These are phyloP conservation scores for Trichoderma virens DNA, from an alignment of 495 filamentous ascomycete species.

Conservation along the genomic window DNA sequence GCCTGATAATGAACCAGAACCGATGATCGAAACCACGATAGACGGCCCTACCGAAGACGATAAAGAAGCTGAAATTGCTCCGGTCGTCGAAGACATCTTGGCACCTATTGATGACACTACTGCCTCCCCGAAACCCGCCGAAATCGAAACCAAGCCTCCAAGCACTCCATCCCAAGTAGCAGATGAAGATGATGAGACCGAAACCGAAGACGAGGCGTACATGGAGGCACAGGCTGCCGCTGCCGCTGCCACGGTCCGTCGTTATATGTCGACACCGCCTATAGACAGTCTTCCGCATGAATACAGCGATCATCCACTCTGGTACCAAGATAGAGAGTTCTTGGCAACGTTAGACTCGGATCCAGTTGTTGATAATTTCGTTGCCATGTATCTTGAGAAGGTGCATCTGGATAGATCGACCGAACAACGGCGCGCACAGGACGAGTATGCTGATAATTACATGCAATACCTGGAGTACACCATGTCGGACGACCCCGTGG, in stretches of 20 bases:
- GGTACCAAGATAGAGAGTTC: constrained; percentile 33
- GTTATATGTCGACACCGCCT: constrained; percentile 41
- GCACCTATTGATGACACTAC: constrained; percentile 19
- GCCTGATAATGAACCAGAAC: neutral
- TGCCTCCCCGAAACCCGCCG: constrained; percentile 20
- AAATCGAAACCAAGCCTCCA: constrained; percentile 22
- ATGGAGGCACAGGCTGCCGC: constrained; percentile 51
- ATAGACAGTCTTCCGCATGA: constrained; percentile 38
- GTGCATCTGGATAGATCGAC: constrained; percentile 15
- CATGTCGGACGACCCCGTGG: constrained; percentile 41
- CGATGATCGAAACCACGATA: neutral
- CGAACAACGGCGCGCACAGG: constrained; percentile 24
- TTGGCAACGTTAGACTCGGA: constrained; percentile 23
- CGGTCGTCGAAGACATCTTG: neutral
- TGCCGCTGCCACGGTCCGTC: constrained; percentile 35
- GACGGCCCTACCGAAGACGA: neutral
- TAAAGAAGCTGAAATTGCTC: neutral
- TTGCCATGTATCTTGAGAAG: constrained; percentile 23
- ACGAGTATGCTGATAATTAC: constrained; percentile 33
- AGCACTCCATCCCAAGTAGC: constrained; percentile 20
- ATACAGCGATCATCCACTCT: constrained; percentile 26
- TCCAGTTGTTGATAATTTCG: constrained; percentile 25
- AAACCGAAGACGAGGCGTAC: constrained; percentile 56
- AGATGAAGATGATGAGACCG: constrained; percentile 47
- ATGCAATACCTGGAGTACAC: constrained; percentile 43